Evolutionary conservation across 2,329 filamentous ascomycete genomes (phyloP).

Genomic region (Pseudocercospora cruenta): DNA sequence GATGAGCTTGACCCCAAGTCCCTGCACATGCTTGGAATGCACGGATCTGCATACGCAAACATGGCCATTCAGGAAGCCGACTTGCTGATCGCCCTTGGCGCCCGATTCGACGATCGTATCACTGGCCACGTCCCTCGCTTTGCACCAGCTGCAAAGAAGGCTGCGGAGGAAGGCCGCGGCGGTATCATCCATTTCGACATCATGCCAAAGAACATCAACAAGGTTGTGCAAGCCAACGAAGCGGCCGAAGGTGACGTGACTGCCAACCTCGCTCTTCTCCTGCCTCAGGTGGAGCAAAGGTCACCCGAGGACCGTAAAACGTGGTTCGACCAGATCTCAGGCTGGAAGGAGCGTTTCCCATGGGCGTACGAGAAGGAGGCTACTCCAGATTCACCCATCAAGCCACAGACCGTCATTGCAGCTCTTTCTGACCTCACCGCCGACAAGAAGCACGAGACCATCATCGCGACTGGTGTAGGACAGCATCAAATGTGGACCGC

Average conservation of each 20-base stretch:
- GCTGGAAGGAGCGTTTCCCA: constrained; percentile 91
- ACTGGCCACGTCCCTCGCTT: constrained; percentile 82
- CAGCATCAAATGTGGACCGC: constrained; percentile 99
- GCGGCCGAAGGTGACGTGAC: constrained; percentile 92
- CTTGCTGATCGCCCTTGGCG: constrained; percentile 90
- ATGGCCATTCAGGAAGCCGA: constrained; percentile 98
- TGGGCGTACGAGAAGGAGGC: constrained; percentile 77
- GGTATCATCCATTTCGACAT: constrained; percentile 98
- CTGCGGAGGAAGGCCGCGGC: constrained; percentile 81
- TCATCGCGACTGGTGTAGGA: constrained; percentile 92
- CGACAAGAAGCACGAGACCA: constrained; percentile 76
- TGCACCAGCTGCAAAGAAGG: constrained; percentile 82
- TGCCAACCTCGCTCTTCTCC: constrained; percentile 72
- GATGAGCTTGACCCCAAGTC: constrained; percentile 94
- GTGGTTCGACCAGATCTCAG: constrained; percentile 88
- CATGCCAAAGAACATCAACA: constrained; percentile 99
- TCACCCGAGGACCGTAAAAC: constrained; percentile 69
- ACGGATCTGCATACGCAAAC: constrained; percentile 95
- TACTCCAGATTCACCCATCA: constrained; percentile 77
- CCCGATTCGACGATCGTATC: constrained; percentile 94
- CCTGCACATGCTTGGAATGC: constrained; percentile 98
- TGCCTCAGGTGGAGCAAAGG: constrained; percentile 70
- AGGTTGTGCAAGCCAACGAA: constrained; percentile 94
- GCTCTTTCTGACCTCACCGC: constrained; percentile 84
- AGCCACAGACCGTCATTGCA: constrained; percentile 91